Evolutionary conservation across 108 stramenopile genomes (phyloP), one percentile per base, ranked within the genome.

Genomic region (Pseudonitzschia delicatissima): DNA sequence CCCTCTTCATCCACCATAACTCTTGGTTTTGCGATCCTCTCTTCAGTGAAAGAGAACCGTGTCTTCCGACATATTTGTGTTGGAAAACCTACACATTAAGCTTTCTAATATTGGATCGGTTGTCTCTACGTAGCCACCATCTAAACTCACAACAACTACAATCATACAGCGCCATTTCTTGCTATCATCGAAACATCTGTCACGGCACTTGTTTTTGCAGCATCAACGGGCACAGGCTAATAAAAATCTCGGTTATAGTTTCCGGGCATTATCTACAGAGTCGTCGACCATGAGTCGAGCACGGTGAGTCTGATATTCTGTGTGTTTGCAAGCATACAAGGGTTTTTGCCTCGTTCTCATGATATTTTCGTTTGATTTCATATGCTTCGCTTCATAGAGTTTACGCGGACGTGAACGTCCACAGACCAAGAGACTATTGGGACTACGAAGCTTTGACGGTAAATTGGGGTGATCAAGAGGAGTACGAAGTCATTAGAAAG

Each of bases 391-490:
- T 32, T 15, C 2, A 44, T 74, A 93, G 98, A 72, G 98, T 98
- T 21, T 99, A 99, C 76, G 90, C 98, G 27, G 97, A 99, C 79
- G 97, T 98, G 39, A 99, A 99, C 69, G 95, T 96, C 58, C 94
- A 94, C 67, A 92, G 99, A 35, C 97, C 98, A 20, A 84, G 94
- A 23, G 96, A 96, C 58, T 99, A 99, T 80, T 99, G 99, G 99
- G 99, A 99, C 82, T 99, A 99, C 68, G 99, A 99, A 75, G 91
- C 90, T 64, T 82, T 99, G 11, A 92, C 93, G 40, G 97, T 99
- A 36, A 95, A 94, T 67, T 99, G 99, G 99, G 99, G 99, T 40
- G 96, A 97, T 68, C 97, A 98, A 76, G 97, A 98, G 58, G 96
- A 98, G 66, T 99, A 99, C 71, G 98, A 99, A 85, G 97, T 99